Percentiles rank a stretch among this genome's conserved stretches.
These are phyloP conservation scores for Triangularia setosa DNA, from an alignment of 2,329 filamentous ascomycete genomes.

Conservation along the genomic window DNA sequence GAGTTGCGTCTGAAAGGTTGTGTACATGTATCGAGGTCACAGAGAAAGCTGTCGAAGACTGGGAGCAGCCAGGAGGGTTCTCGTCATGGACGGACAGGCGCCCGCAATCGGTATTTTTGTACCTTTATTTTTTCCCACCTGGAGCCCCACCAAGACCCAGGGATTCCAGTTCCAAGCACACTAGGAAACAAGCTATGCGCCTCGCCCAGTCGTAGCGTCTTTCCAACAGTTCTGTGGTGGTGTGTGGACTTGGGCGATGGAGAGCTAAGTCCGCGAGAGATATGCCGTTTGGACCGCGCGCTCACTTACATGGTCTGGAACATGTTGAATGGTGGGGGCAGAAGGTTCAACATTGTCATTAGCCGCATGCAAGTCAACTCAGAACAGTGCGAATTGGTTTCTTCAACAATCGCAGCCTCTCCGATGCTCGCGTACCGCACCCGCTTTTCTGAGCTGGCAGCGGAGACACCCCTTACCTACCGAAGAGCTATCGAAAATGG, in stretches of 20 bases:
- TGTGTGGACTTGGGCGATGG: neutral
- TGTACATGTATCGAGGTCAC: neutral
- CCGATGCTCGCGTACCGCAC: neutral
- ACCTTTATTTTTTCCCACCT: neutral
- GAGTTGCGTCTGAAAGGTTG: neutral
- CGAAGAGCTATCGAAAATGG: neutral
- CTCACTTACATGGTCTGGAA: constrained; percentile 12
- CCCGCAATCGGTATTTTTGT: neutral
- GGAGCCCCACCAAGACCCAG: neutral
- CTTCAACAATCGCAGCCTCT: neutral
- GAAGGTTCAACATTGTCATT: constrained; percentile 17
- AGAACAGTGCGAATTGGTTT: constrained; percentile 17
- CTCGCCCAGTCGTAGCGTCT: neutral
- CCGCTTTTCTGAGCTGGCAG: neutral
- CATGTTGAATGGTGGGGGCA: constrained; percentile 10
- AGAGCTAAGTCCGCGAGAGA: neutral
- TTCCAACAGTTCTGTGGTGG: neutral
- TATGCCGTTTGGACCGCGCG: neutral
- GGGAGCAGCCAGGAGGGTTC: neutral
- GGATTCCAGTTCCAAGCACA: neutral
- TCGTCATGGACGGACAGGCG: neutral
- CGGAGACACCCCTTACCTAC: neutral
- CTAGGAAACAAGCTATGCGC: neutral
- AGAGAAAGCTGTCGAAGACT: neutral
- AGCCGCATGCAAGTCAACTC: constrained; percentile 17